Evolutionary conservation across 2,329 filamentous ascomycete genomes (phyloP).

Genomic region (Ophiosphaerella korrae): DNA sequence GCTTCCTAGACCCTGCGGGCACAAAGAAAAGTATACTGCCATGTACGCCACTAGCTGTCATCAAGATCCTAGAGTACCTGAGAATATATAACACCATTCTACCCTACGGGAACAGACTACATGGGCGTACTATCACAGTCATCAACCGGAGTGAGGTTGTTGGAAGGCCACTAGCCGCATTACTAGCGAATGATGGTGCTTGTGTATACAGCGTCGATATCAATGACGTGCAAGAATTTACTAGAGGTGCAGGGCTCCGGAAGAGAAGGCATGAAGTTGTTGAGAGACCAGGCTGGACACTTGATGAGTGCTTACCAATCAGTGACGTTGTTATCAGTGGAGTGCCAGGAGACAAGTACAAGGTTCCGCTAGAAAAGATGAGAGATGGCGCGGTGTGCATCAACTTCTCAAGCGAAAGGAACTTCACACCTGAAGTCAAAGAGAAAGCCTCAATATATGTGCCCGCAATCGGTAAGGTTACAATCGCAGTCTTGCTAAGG

Average conservation of each 20-base stretch:
- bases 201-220: slow-evolving; percentile 95
- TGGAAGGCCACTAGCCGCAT: slow-evolving; percentile 85
- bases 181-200: slow-evolving; percentile 94
- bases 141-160: slow-evolving; percentile 98
- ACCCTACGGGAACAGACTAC: slow-evolving; percentile 88
- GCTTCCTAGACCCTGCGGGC: slow-evolving; percentile 84
- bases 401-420: slow-evolving; percentile 96
- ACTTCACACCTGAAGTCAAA: slow-evolving; percentile 89
- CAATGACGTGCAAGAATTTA: slow-evolving; percentile 89
- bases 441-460: slow-evolving; percentile 97
- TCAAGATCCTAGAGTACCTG: slow-evolving; percentile 95
- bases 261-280: slow-evolving; percentile 84
- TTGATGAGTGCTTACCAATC: slow-evolving; percentile 81
- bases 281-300: slow-evolving; percentile 77
- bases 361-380: slow-evolving; percentile 82
- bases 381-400: slow-evolving; percentile 95
- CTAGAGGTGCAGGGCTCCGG: slow-evolving; percentile 83
- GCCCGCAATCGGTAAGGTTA: slow-evolving; percentile 96
- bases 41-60: slow-evolving; percentile 92
- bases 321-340: slow-evolving; percentile 96
- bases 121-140: slow-evolving; percentile 92
- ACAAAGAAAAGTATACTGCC: slow-evolving; percentile 89
- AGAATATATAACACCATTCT: slow-evolving; percentile 96
- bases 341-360: slow-evolving; percentile 85
- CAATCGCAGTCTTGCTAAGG: slow-evolving; percentile 85